These are phyloP conservation scores for Plasmodium falciparum DNA, from an alignment of 169 alveolate genomes.

Conservation along the genomic window DNA sequence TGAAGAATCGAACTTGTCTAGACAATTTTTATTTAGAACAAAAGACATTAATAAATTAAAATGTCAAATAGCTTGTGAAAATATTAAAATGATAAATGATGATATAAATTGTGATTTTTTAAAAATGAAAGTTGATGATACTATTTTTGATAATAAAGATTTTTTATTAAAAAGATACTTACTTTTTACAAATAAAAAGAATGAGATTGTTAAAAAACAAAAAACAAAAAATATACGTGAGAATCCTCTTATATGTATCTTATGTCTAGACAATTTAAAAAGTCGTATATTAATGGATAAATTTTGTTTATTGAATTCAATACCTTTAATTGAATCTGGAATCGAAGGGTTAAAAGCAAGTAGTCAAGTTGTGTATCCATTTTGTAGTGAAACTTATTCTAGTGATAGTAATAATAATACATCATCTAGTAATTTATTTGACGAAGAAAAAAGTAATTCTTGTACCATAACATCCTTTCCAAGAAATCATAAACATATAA, in stretches of 20 bases:
- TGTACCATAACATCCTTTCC: conserved; percentile 74
- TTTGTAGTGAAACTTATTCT: conserved; percentile 52
- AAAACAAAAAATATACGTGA: neutral
- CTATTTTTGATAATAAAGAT: conserved; percentile 9
- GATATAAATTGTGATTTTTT: conserved; percentile 28
- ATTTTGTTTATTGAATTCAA: conserved; percentile 49
- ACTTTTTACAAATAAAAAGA: neutral
- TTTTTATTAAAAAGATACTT: conserved; percentile 1
- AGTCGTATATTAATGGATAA: conserved; percentile 35
- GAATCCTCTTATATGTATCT: conserved; percentile 49
- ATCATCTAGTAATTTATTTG: neutral
- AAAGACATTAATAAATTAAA: conserved; percentile 56
- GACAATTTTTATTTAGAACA: conserved; percentile 95
- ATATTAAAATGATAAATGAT: conserved; percentile 49
- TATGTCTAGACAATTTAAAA: conserved; percentile 63
- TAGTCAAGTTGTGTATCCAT: conserved; percentile 65
- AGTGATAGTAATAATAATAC: neutral
- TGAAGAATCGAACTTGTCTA: conserved; percentile 96
- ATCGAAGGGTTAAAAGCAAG: conserved; percentile 74
- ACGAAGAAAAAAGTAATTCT: conserved; percentile 26
- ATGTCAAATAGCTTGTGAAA: conserved; percentile 64
- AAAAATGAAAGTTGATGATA: conserved; percentile 58
- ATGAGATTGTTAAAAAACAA: neutral
- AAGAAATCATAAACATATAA: conserved; percentile 58
- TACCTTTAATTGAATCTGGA: conserved; percentile 65